Conservation (phyloP, 1,284 basidiomycete genomes). For the Schizophyllum amplum region DNA sequence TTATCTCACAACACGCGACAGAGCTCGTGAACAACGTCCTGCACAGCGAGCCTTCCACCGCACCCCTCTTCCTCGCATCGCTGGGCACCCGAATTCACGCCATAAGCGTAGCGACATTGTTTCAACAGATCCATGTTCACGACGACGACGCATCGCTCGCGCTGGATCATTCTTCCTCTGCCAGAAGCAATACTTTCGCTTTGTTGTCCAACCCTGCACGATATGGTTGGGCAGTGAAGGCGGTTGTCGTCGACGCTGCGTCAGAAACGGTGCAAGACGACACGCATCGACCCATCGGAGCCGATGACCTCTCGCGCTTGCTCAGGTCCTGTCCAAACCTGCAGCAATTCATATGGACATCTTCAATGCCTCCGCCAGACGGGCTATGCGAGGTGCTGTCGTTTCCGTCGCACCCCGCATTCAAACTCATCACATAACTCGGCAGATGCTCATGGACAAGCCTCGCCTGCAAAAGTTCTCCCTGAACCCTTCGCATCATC, state of each 20-base stretch:
- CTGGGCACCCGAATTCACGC: slow-evolving; percentile 21
- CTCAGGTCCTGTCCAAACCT: slow-evolving; percentile 21
- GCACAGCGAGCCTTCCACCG: slow-evolving; percentile 13
- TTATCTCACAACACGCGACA: neutral
- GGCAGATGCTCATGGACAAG: slow-evolving; percentile 22
- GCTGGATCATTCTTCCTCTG: neutral
- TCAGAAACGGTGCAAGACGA: neutral
- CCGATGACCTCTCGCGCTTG: slow-evolving; percentile 16
- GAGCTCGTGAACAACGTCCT: slow-evolving; percentile 14
- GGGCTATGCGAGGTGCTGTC: slow-evolving; percentile 26
- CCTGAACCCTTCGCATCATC: slow-evolving; percentile 13
- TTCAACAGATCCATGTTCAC: neutral
- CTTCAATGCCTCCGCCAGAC: slow-evolving; percentile 26
- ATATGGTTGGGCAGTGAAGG: neutral
- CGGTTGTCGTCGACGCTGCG: neutral
- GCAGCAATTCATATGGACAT: slow-evolving; percentile 24
- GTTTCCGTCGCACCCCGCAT: slow-evolving; percentile 3
- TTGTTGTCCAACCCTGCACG: neutral
- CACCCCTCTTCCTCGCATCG: slow-evolving; percentile 15
- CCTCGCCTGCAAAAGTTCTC: slow-evolving; percentile 18
- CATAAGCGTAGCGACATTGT: neutral
- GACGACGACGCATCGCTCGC: neutral
- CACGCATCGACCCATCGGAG: slow-evolving; percentile 17
- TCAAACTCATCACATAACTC: too few relatives aligned
- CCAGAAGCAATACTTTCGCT: neutral